Evolutionary conservation across 768 basidiomycete species (phyloP), one percentile per base, ranked within the genome.

Genomic region (Agaricus blazei): DNA sequence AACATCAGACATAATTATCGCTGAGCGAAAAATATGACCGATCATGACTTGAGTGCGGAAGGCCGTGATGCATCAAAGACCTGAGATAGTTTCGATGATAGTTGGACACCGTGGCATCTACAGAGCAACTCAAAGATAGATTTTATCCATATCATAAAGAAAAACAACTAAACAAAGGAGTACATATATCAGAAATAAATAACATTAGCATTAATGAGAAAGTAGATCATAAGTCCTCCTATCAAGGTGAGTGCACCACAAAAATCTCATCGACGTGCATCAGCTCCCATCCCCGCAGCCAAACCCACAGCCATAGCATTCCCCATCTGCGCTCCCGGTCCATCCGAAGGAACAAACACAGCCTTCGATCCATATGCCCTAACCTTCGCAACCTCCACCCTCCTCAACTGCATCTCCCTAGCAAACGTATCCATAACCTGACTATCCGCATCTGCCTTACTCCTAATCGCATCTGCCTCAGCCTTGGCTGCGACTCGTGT

Each of bases 401-500:
- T 75, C 37, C 84, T 73, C 51, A 88, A 62, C 65, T 81, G 80
- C 88, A 91, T 91, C 69, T 91, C 88, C 42, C 83, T 77, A 0
- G 90, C 88, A 63, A 86, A 91, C 41, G 70, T 70, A 61, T 90
- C 85, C 19, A 70, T 59, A 15, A 90, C 83, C 34, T 75, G 69
- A 3, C 75, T 72, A 59, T 90, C 88, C 1, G 88, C 88, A 3
- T 70, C 58, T 0, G 87, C 83, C 62, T 82, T 87, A 62, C 82
- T 79, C 38, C 80, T 79, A 45, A 83, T 73, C 0, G 89, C 85
- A 58, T 78, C 78, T 0, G 88, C 85, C 9, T 90, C 88, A 1
- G 91, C 90, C 59, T 87, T 79, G 1, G 88, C 88, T 5, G 81
- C 79, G 58, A 91, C 65, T n/a, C 83, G 78, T 1, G 84, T 90